These are phyloP conservation scores for Xylaria sp. DNA, from an alignment of 2,329 filamentous ascomycete genomes.

Conservation along the genomic window DNA sequence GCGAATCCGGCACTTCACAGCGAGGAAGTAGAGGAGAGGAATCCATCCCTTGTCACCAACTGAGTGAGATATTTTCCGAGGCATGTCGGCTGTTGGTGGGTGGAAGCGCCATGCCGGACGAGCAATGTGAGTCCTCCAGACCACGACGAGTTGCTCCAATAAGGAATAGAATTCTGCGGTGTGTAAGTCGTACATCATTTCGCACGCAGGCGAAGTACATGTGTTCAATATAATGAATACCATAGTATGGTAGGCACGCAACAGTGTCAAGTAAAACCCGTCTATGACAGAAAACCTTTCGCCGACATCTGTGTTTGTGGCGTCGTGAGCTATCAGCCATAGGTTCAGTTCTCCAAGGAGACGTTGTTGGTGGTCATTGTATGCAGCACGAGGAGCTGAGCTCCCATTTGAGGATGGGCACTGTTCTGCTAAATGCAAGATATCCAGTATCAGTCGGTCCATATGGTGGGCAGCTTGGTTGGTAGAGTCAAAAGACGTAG, in stretches of 20 bases:
- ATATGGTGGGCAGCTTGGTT: slow-evolving; percentile 34
- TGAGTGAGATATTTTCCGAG: slow-evolving; percentile 41
- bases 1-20: slow-evolving; percentile 53
- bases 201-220: slow-evolving; percentile 40
- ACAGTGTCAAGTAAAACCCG: slow-evolving; percentile 37
- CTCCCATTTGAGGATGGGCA: slow-evolving; percentile 6
- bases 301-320: slow-evolving; percentile 27
- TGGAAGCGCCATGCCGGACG: slow-evolving; percentile 14
- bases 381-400: not conserved
- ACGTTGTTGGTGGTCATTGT: slow-evolving; percentile 22
- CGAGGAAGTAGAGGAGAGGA: slow-evolving; percentile 52
- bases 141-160: slow-evolving; percentile 30
- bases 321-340: slow-evolving; percentile 37
- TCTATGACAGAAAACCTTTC: slow-evolving; percentile 28
- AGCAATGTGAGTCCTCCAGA: slow-evolving; percentile 22
- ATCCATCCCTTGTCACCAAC: slow-evolving; percentile 52
- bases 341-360: slow-evolving; percentile 24
- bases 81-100: slow-evolving; percentile 12
- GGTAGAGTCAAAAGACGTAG: slow-evolving; percentile 31
- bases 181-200: slow-evolving; percentile 47
- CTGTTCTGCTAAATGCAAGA: slow-evolving; percentile 30
- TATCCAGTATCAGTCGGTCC: slow-evolving; percentile 35
- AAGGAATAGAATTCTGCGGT: slow-evolving; percentile 42
- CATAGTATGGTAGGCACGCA: slow-evolving; percentile 50
- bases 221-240: slow-evolving; percentile 49